Conservation (phyloP, 345 rosid genomes). For the Turritis glabra region DNA sequence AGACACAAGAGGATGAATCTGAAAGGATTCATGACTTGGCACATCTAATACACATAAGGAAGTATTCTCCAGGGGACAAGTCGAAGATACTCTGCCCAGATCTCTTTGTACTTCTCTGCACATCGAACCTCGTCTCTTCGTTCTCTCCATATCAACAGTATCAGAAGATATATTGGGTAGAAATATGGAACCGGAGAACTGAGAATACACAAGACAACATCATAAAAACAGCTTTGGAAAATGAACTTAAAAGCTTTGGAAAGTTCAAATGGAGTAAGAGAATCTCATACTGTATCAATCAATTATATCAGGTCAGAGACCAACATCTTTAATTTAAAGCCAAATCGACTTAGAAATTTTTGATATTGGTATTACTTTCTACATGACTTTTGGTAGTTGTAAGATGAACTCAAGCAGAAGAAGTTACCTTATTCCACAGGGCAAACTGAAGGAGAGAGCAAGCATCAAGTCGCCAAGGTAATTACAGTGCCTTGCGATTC, state of each 20-base stretch:
- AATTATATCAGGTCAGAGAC: background rate
- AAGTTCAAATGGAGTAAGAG: slow-evolving; percentile 1
- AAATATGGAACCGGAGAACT: slow-evolving; percentile 83
- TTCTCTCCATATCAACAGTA: slow-evolving; percentile 88
- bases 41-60: slow-evolving; percentile 64
- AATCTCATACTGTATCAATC: slow-evolving; percentile 7
- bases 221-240: background rate
- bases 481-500: slow-evolving; percentile 93
- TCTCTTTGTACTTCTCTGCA: slow-evolving; percentile 82
- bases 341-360: background rate
- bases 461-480: slow-evolving; percentile 93
- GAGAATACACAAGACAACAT: slow-evolving; percentile 32
- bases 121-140: slow-evolving; percentile 85
- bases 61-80: slow-evolving; percentile 92
- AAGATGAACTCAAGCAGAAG: slow-evolving; percentile 4
- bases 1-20: background rate
- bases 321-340: background rate
- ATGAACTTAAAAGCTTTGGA: slow-evolving; percentile 8
- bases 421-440: slow-evolving; percentile 80
- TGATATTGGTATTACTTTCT: background rate
- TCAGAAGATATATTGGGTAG: slow-evolving; percentile 82
- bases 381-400: background rate
- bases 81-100: slow-evolving; percentile 77
- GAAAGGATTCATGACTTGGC: slow-evolving; percentile 17
- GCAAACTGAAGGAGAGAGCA: slow-evolving; percentile 90